Percentiles rank a stretch among this genome's conserved stretches.
phyloP scores from a whole-genome alignment of 306 rosid species.

The Lathyrus aphaca region DNA sequence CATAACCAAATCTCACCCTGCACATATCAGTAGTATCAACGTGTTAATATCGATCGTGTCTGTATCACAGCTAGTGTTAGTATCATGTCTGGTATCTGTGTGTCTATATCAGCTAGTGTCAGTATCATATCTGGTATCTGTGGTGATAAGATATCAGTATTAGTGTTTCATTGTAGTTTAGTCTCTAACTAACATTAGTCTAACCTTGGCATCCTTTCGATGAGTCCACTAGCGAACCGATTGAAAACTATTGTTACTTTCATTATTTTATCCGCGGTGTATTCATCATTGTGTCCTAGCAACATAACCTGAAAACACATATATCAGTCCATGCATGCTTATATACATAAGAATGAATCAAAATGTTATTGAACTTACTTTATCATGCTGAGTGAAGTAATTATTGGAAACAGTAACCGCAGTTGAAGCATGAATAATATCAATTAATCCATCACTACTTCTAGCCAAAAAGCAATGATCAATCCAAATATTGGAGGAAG shows the following conservation, averaged over 20 bases:
- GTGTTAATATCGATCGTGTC: too few species aligned
- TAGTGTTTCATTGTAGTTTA: background rate
- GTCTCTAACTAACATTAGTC: background rate
- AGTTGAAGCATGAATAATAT: slow-evolving; percentile 73
- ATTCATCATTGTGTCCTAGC: slow-evolving; percentile 73
- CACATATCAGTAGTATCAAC: background rate
- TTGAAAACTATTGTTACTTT: slow-evolving; percentile 49
- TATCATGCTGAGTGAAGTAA: slow-evolving; percentile 78
- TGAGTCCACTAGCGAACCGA: slow-evolving; percentile 52
- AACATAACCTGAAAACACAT: slow-evolving; percentile 71
- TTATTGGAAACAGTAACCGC: slow-evolving; percentile 73
- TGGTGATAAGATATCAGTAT: background rate
- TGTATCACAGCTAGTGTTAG: background rate
- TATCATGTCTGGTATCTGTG: background rate
- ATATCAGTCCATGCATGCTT: background rate
- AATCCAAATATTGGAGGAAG: slow-evolving; percentile 72
- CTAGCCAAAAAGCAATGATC: slow-evolving; percentile 75
- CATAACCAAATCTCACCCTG: slow-evolving; percentile 92
- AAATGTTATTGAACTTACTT: slow-evolving; percentile 40
- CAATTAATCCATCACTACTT: slow-evolving; percentile 64
- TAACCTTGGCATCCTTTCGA: slow-evolving; percentile 84
- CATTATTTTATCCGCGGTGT: slow-evolving; percentile 60
- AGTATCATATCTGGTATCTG: background rate
- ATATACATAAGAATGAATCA: background rate
- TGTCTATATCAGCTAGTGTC: background rate